Percentiles rank a stretch among this genome's conserved stretches.
Evolutionary conservation across 768 basidiomycete genomes (phyloP).

Genomic region (Lentinula guzmanii): DNA sequence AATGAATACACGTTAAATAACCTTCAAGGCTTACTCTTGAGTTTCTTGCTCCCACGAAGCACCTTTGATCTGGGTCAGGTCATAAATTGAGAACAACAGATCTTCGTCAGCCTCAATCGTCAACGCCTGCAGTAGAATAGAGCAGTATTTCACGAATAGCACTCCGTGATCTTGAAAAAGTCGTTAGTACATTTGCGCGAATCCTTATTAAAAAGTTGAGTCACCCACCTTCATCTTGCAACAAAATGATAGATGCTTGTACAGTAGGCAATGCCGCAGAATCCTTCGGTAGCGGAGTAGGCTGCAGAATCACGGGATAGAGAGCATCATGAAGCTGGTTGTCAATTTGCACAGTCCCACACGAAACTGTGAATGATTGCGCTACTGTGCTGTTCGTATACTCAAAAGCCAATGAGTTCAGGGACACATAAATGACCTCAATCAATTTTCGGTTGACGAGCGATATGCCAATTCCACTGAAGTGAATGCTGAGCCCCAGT

Average conservation of each 20-base stretch:
- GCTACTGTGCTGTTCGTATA: conserved; percentile 76
- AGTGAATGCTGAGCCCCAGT: conserved; percentile 63
- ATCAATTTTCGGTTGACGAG: conserved; percentile 81
- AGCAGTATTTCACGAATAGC: conserved; percentile 96
- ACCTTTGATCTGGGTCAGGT: conserved; percentile 89
- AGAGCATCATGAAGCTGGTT: conserved; percentile 96
- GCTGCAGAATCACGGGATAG: conserved; percentile 93
- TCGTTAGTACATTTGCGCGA: background rate
- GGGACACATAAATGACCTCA: conserved; percentile 85
- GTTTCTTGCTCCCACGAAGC: conserved; percentile 78
- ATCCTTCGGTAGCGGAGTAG: conserved; percentile 79
- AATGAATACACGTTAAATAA: background rate
- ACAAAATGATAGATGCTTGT: conserved; percentile 80
- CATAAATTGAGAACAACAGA: conserved; percentile 86
- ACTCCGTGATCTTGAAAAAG: conserved; percentile 82
- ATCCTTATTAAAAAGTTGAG: background rate
- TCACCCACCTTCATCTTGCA: conserved; percentile 86
- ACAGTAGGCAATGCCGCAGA: conserved; percentile 82
- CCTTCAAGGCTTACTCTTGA: conserved; percentile 53
- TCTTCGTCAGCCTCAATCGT: conserved; percentile 98
- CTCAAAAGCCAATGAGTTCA: conserved; percentile 75
- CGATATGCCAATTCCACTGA: conserved; percentile 91
- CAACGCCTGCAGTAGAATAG: conserved; percentile 87
- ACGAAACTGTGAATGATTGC: conserved; percentile 74
- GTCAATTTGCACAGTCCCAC: conserved; percentile 89